Conservation (phyloP, 495 filamentous ascomycete species). For the Penicillium diatomitis region DNA sequence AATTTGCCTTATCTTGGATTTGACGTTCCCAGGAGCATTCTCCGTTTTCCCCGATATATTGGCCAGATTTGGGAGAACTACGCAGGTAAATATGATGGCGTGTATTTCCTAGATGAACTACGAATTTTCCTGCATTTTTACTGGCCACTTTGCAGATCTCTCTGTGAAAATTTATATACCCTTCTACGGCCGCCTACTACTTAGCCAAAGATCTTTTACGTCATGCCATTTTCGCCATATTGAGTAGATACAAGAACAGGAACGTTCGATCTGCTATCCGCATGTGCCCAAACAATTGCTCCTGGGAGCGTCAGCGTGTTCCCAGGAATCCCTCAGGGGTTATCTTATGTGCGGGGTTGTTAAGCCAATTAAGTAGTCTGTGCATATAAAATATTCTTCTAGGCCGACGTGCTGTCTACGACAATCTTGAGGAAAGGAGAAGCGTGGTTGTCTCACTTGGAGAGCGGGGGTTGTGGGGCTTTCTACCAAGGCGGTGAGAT, state of each 20-base stretch:
- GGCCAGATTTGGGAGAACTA: not conserved
- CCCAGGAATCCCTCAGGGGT: too few species aligned
- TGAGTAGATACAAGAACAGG: not conserved
- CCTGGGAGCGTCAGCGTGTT: not conserved
- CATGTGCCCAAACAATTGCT: not conserved
- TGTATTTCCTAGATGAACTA: not conserved
- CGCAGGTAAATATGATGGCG: not conserved
- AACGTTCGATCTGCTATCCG: not conserved
- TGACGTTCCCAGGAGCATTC: not conserved
- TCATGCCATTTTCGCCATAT: not conserved
- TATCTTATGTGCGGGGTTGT: too few species aligned
- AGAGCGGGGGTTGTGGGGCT: too few species aligned
- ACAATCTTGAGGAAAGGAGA: too few species aligned
- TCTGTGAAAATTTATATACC: not conserved
- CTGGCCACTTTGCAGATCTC: not conserved
- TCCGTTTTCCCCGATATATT: constrained; percentile 1
- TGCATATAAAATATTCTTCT: not conserved
- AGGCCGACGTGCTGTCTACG: too few species aligned
- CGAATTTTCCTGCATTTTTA: not conserved
- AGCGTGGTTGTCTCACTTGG: too few species aligned
- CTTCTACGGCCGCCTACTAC: not conserved
- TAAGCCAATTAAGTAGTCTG: too few species aligned
- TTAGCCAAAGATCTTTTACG: not conserved
- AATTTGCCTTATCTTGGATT: not conserved
- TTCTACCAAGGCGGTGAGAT: too few species aligned